Base-by-base conservation (phyloP, 2,329 filamentous ascomycete genomes). In the Tolypocladium nubicola region DNA sequence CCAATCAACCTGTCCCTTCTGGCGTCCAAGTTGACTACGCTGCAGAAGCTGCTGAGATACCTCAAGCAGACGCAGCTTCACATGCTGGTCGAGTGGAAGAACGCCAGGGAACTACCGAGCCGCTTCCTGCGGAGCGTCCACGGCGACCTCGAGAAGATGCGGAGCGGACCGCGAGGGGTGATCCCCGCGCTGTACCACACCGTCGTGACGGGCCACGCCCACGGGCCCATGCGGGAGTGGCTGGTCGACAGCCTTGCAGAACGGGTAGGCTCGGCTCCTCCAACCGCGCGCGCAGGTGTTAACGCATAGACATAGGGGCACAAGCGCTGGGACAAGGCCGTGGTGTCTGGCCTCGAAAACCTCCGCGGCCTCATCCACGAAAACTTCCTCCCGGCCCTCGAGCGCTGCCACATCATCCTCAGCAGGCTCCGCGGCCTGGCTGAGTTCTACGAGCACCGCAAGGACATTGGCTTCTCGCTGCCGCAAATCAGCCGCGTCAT, bases 241-340 rank as follows among this genome's bases (percentile, higher is more conserved):
- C 78, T 99, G 1, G 83, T 92, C 5, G 90, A 96, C 66, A 88
- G 88, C 62, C 75, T 97, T 37, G 83, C 85, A 9, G 90, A 95
- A 67, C 78, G 89, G 61, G 89, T 92, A 76, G 66, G 81, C 70
- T 37, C 43, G 4, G 8, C 37, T 23, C 33, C 35, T 40, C 11
- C 19, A 13, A 4, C 30, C 11, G 6, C 9, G 8, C 8, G 4
- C 11, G 30, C 19, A 4, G 30, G 21, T 37, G 47, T 19, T 52
- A 14, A 52, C 9, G 5, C 45, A 57, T 58, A 59, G 52, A 26
- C 11, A 56, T 45, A 94, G 87, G 91, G 91, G 0, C 89, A 96
- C 65, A 97, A 96, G 72, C 81, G 94, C 53, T 99, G 94, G 94
- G 92, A 97, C 61, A 95, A 93, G 66, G 87, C 89, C 7, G 88